Percentiles rank a stretch among this genome's conserved stretches.
Conservation (phyloP, 208 protist genomes). For the Angomonas deanei region DNA sequence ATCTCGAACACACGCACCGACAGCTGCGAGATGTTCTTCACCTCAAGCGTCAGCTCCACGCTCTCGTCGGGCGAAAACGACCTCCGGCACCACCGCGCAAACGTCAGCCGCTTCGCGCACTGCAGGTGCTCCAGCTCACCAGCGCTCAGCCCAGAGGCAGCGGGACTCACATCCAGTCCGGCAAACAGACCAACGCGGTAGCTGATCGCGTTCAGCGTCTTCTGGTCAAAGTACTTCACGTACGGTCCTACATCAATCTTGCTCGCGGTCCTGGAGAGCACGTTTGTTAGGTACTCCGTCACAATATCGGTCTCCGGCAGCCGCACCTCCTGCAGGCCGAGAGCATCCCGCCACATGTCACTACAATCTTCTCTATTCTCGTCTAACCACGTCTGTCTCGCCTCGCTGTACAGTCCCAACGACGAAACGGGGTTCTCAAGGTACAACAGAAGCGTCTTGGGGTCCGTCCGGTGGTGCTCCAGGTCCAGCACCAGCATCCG, state of each 20-base stretch:
- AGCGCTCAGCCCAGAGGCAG: too few relatives aligned
- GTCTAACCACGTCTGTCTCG: neutral
- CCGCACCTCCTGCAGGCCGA: neutral
- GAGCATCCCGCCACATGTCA: too few relatives aligned
- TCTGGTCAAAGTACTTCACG: neutral
- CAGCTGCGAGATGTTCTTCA: neutral
- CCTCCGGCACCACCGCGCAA: neutral
- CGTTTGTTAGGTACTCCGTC: neutral
- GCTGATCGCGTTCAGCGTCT: neutral
- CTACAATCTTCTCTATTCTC: slow-evolving; percentile 2
- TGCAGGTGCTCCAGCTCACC: neutral
- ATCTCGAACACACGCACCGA: slow-evolving; percentile 1
- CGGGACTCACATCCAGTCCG: neutral
- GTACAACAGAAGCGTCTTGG: neutral
- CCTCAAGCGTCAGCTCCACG: neutral
- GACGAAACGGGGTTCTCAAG: neutral
- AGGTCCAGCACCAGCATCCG: slow-evolving; percentile 4
- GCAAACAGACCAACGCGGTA: slow-evolving; percentile 1
- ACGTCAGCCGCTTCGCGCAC: neutral
- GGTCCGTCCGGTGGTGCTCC: neutral
- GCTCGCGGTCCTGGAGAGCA: neutral
- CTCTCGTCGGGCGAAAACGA: neutral
- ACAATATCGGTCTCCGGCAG: neutral
- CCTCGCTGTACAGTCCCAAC: neutral
- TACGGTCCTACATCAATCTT: neutral